These are phyloP conservation scores for Entomortierella parvispora DNA, from an alignment of 192 early-diverging fungal species.

Conservation along the genomic window DNA sequence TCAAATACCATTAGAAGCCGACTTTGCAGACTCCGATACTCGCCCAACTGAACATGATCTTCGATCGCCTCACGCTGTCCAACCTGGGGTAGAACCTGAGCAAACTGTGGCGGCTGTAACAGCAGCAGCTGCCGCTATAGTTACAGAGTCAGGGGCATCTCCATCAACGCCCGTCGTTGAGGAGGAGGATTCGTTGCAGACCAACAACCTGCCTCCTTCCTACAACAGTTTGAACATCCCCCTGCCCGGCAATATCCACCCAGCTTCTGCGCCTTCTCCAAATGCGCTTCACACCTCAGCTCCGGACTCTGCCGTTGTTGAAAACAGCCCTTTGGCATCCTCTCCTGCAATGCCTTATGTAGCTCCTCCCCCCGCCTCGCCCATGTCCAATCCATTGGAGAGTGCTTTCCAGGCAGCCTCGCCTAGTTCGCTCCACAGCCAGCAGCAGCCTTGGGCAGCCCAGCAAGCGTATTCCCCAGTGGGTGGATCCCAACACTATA, in stretches of 20 bases:
- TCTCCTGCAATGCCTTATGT: constrained; percentile 21
- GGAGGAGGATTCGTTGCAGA: constrained; percentile 3
- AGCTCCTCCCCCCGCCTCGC: constrained; percentile 13
- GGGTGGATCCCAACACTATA: constrained; percentile 26
- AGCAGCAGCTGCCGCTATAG: not conserved
- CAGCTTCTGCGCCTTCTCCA: constrained; percentile 36
- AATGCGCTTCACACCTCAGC: not conserved
- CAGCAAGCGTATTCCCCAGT: constrained; percentile 20
- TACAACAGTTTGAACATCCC: constrained; percentile 49
- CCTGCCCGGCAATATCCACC: constrained; percentile 14
- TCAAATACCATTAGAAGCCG: not conserved
- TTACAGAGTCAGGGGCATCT: not conserved
- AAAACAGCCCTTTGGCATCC: constrained; percentile 1
- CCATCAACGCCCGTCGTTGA: not conserved
- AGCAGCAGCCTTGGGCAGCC: constrained; percentile 4
- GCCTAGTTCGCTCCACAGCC: not conserved
- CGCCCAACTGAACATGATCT: constrained; percentile 25
- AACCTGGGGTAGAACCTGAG: not conserved
- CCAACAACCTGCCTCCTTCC: constrained; percentile 30
- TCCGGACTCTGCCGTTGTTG: not conserved
- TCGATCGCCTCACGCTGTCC: constrained; percentile 24
- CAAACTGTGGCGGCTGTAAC: not conserved
- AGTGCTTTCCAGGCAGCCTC: not conserved
- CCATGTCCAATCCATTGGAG: not conserved
- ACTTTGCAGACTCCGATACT: constrained; percentile 1